Conservation (phyloP, 805 yeast species). For the Cyberlindnera veronae region DNA sequence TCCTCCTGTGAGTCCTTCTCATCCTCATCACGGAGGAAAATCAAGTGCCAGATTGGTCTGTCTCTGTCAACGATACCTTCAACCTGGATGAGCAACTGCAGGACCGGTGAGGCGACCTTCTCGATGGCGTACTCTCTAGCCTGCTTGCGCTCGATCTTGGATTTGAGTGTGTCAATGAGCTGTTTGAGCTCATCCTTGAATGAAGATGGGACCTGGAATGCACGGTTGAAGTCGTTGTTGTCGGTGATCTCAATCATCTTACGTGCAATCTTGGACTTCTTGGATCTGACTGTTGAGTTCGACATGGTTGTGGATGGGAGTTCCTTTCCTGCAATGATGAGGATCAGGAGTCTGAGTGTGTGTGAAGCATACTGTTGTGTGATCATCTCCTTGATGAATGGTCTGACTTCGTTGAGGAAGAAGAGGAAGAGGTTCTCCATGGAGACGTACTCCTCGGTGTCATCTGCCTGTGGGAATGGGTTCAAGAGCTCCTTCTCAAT, state of each 20-base stretch:
- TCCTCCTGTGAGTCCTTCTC: conserved; percentile 60
- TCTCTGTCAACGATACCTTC: conserved; percentile 80
- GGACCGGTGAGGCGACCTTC: conserved; percentile 81
- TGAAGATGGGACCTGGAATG: conserved; percentile 66
- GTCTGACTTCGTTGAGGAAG: conserved; percentile 64
- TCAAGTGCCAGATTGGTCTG: conserved; percentile 63
- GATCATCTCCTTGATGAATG: conserved; percentile 56
- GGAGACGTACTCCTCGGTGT: conserved; percentile 40
- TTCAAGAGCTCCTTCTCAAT: conserved; percentile 68
- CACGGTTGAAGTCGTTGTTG: conserved; percentile 61
- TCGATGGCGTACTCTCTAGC: conserved; percentile 76
- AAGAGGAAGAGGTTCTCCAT: conserved; percentile 65
- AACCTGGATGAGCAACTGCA: conserved; percentile 71
- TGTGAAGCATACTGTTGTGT: conserved; percentile 85
- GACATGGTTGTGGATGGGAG: conserved; percentile 69
- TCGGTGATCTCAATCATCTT: conserved; percentile 89
- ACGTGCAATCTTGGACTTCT: conserved; percentile 82
- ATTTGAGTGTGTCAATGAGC: conserved; percentile 40
- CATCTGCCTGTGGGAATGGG: conserved; percentile 34
- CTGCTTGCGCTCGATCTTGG: conserved; percentile 36
- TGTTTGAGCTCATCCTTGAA: conserved; percentile 60
- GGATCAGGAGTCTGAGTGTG: conserved; percentile 66
- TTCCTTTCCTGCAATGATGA: conserved; percentile 73
- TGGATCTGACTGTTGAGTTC: conserved; percentile 74
- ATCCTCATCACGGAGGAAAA: conserved; percentile 49